Evolutionary conservation across 371 early-diverging fungal species (phyloP).

Genomic region (Syncephalis plumigaleata): DNA sequence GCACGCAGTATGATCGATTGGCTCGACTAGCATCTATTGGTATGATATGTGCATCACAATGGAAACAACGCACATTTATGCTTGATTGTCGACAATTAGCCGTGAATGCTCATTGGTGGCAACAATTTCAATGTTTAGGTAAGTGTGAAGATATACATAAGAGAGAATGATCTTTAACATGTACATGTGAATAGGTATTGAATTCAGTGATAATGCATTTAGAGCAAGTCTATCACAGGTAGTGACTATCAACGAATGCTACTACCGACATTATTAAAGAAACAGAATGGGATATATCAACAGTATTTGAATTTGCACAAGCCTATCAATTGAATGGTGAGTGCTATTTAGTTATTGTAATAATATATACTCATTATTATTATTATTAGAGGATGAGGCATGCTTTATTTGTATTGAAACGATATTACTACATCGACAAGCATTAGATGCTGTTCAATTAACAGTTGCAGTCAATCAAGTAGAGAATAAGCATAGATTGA

Average conservation of each 20-base stretch:
- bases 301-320: conserved; percentile 20
- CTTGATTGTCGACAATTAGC: conserved; percentile 16
- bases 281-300: conserved; percentile 19
- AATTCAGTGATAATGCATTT: conserved; percentile 18
- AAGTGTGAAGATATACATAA: conserved; percentile 13
- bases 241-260: conserved; percentile 17
- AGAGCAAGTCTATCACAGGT: conserved; percentile 2
- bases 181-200: conserved; percentile 12
- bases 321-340: conserved; percentile 19
- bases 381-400: not conserved
- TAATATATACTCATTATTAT: not conserved
- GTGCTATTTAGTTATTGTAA: not conserved
- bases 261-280: conserved; percentile 14
- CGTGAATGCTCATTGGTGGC: conserved; percentile 24
- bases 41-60: conserved; percentile 12
- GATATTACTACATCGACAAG: not conserved
- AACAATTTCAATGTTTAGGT: conserved; percentile 20
- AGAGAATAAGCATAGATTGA: not conserved
- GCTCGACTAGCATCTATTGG: conserved; percentile 22
- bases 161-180: not conserved
- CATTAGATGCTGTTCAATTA: not conserved
- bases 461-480: not conserved
- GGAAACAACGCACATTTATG: conserved; percentile 21
- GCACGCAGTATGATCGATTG: conserved; percentile 17
- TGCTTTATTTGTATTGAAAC: not conserved